Evolutionary conservation across 2,329 filamentous ascomycete species (phyloP), one percentile per base, ranked within the genome.

Genomic region (Myriosclerotinia scirpicola): DNA sequence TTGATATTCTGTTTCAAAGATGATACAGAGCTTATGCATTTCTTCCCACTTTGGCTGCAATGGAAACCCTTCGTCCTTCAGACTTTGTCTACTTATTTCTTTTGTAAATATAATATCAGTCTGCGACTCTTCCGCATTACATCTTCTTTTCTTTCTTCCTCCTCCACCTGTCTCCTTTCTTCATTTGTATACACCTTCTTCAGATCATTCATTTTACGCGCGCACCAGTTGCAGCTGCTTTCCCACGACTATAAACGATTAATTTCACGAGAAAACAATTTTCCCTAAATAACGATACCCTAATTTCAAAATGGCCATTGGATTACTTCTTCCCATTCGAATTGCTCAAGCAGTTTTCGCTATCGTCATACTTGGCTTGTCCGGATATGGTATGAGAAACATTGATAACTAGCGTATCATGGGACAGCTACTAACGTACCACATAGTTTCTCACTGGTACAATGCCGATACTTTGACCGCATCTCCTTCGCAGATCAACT

Each of bases 401-500:
- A 54, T 20, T 40, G 8, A 61, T 40, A 22, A 38, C 56, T 20
- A 34, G 22, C 22, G 46, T 22, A 64, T 11, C 50, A n/a, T 34
- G 34, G 54, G 34, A 60, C 64, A 61, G 8, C 67, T 59, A 73
- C 71, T 74, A 59, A 73, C 64, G 22, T 56, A 54, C 30, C 38
- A 52, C 40, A 67, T 65, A 88, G 86, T 88, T 66, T 79, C 83
- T 70, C 80, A 87, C 76, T 88, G 84, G 83, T 87, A 86, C 75
- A 80, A 83, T 74, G 78, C 77, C 68, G 79, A 85, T 72, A 89
- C 84, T 73, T 79, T 81, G 70, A 81, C 81, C 4, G 71, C 80
- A 22, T 81, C 85, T n/a, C 86, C 86, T 0, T 78, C 80, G 4
- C 81, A 85, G 69, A 77, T 88, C 76, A 84, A 82, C 78, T 87